Conservation (phyloP, 2,329 filamentous ascomycete genomes). For the Orbilia javanica region DNA sequence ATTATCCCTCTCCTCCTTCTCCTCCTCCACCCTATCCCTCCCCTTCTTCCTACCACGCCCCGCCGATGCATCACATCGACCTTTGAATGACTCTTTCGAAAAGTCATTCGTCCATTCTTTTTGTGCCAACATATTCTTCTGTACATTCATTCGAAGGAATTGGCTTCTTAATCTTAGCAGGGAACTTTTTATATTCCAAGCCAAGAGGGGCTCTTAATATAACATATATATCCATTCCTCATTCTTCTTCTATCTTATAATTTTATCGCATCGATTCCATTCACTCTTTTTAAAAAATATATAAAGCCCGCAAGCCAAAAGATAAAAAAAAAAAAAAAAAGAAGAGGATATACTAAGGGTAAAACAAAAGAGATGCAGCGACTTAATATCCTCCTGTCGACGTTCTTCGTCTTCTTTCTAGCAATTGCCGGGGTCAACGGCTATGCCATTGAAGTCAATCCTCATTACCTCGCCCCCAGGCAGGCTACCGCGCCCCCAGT, state of each 20-base stretch:
- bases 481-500: neutral
- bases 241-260: conserved; percentile 5
- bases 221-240: conserved; percentile 6
- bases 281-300: conserved; percentile 26
- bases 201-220: conserved; percentile 30
- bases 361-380: conserved; percentile 27
- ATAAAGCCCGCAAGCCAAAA: neutral
- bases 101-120: conserved; percentile 58
- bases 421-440: conserved; percentile 32
- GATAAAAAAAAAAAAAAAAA: too few relatives aligned
- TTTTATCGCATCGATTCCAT: neutral
- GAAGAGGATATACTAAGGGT: neutral
- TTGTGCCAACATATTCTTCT: conserved; percentile 24
- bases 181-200: neutral
- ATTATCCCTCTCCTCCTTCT: conserved; percentile 25
- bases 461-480: neutral
- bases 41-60: conserved; percentile 27
- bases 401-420: conserved; percentile 32
- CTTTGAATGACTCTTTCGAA: conserved; percentile 47
- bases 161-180: neutral
- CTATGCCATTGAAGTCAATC: conserved; percentile 18
- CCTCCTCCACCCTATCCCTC: conserved; percentile 7
- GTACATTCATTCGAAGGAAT: conserved; percentile 33
- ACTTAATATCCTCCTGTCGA: conserved; percentile 48
- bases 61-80: conserved; percentile 45